Base-by-base conservation (phyloP, 2,329 filamentous ascomycete genomes). In the Plectosphaerella sp. region DNA sequence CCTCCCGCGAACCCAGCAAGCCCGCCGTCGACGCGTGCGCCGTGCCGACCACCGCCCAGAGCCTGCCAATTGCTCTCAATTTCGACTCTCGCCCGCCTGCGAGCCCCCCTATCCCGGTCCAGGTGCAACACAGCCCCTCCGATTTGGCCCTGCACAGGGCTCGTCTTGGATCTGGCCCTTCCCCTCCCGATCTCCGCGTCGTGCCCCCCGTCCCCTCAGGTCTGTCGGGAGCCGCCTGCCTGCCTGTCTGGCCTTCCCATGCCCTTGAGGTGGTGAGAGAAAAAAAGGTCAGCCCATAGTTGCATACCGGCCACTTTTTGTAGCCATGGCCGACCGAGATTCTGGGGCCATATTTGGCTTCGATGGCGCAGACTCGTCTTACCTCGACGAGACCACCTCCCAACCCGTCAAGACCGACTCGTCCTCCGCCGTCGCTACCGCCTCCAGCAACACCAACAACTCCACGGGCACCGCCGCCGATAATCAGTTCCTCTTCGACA, bases 301-400 rank as follows among this genome's bases (percentile, higher is more conserved):
- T 58, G 53, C 54, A 56, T 57, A 53, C 55, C 18, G 24, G 41
- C 48, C 46, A 42, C 49, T 52, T 48, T 22, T 33, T 47, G 60
- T 58, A 58, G 60, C 59, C 58, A 72, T 73, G 71, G 64, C 69
- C 53, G 67, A 72, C 63, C 67, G 71, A 59, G 71, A 72, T 59
- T 62, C 66, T 58, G 59, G 69, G 59, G 68, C 67, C 63, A 68
- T 75, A 55, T 76, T 70, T 60, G 72, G 72, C 63, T 68, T 76
- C 58, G 72, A 75, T 52, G 65, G 59, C 45, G 57, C 48, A 28
- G 43, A 51, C 36, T 53, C 57, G 42, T 48, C 58, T 55, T 71
- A 71, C 57, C 62, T 71, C 54, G 66, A 66, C 58, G 64, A 68
- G 58, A 35, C 50, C 22, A 61, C 58, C 22, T 49, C 56, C 47